Evolutionary conservation across 1,284 basidiomycete genomes (phyloP), one percentile per base, ranked within the genome.

Genomic region (Nidula niveotomentosa): DNA sequence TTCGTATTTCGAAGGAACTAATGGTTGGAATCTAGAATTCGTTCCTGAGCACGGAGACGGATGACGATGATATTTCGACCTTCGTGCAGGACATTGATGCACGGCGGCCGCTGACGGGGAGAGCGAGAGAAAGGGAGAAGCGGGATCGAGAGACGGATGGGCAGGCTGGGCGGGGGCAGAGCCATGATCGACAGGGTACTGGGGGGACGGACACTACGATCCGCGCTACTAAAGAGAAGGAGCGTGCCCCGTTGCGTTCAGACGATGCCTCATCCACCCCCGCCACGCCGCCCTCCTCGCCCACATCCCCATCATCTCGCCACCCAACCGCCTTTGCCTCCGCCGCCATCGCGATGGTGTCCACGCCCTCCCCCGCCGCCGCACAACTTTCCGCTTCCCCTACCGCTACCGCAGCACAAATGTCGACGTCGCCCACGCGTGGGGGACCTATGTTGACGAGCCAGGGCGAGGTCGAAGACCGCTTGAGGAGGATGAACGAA

Each of bases 31-130:
- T 49, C 10, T 56, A 60, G 60, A 51, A 51, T 18, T 78, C 78
- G 6, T 81, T 75, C 63, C 65, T 80, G 54, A 77, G 75, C 55
- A 69, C 72, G 3, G 74, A 74, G 44, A 80, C 80, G 10, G 87
- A 91, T 56, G 87, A 90, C 61, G 88, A 90, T 61, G 89, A 91
- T 50, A 83, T 91, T 33, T 88, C 86, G 3, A 75, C 80, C 12
- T 91, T 91, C 62, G 84, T 91, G 39, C 84, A 87, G 62, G 85
- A 89, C 51, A 90, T 90, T 48, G 88, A 88, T 59, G 69, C 78
- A 30, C 76, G 85, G 15, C 85, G 84, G 61, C 89, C 88, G 1
- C 72, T 91, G 45, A 73, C 73, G 33, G 76, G 79, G 23, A 66
- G 75, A 17, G 64, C 58, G 41, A 69, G 66, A 55, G 69, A 66